phyloP scores from a whole-genome alignment of 2,329 filamentous ascomycete genomes.

The Ceratocystiopsis sp. region DNA sequence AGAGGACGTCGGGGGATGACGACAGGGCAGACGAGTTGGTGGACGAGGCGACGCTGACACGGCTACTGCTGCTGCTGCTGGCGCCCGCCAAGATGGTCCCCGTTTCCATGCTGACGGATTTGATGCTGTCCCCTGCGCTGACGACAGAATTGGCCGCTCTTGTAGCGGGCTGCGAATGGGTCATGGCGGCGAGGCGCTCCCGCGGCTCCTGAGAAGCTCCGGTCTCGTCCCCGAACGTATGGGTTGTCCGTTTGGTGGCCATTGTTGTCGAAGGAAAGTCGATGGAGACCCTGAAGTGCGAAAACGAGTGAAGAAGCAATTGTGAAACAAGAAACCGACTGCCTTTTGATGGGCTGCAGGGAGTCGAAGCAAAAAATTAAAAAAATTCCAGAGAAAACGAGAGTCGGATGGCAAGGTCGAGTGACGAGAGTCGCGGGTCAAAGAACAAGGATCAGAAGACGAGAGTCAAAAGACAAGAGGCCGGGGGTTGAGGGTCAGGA shows the following conservation, averaged over 20 bases:
- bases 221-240: too few relatives aligned
- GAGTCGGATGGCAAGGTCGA: neutral
- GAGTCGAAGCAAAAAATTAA: neutral
- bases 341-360: too few relatives aligned
- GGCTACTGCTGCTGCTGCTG: slow-evolving; percentile 6
- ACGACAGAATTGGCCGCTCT: too few relatives aligned
- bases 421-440: neutral
- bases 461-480: neutral
- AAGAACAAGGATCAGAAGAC: neutral
- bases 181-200: too few relatives aligned
- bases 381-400: neutral
- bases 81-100: neutral
- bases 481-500: neutral
- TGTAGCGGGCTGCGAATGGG: too few relatives aligned
- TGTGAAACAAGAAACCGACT: too few relatives aligned
- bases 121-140: too few relatives aligned
- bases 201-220: too few relatives aligned
- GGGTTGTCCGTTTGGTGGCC: too few relatives aligned
- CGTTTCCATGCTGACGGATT: neutral
- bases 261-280: too few relatives aligned
- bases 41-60: slow-evolving; percentile 5
- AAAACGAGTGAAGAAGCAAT: too few relatives aligned
- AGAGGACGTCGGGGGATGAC: neutral
- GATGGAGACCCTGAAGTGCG: too few relatives aligned
- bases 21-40: slow-evolving; percentile 3